Evolutionary conservation across 208 protist genomes (phyloP).

Genomic region (Leptomonas pyrrhocoris): DNA sequence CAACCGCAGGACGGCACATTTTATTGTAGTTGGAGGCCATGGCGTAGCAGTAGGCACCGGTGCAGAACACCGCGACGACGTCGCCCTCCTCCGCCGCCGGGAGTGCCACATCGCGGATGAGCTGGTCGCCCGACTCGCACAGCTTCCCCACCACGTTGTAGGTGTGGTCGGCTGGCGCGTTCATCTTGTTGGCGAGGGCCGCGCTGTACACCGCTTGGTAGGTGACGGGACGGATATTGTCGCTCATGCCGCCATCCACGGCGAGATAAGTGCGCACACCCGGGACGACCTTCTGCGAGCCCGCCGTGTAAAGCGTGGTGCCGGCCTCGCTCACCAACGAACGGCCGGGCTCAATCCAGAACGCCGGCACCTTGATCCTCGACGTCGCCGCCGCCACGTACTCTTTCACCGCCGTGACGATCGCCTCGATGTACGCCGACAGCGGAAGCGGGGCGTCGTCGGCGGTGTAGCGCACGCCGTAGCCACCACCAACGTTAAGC

Average conservation of each 20-base stretch:
- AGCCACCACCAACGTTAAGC: conserved; percentile 19
- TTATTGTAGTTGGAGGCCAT: conserved; percentile 30
- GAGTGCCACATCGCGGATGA: background rate
- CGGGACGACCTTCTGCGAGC: conserved; percentile 1
- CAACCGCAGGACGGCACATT: conserved; percentile 12
- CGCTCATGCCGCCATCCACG: conserved; percentile 22
- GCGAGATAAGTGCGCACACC: conserved; percentile 9
- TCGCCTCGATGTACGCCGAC: background rate
- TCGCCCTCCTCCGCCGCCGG: conserved; percentile 2
- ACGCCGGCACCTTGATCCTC: background rate
- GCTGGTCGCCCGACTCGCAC: conserved; percentile 21
- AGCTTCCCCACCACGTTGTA: conserved; percentile 17
- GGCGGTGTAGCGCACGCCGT: conserved; percentile 13
- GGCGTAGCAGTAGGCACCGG: conserved; percentile 20
- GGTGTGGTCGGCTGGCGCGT: background rate
- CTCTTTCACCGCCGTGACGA: background rate
- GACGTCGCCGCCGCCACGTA: conserved; percentile 3
- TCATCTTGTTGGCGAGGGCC: conserved; percentile 3
- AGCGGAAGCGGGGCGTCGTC: conserved; percentile 4
- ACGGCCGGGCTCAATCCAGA: conserved; percentile 21
- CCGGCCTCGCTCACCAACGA: conserved; percentile 17
- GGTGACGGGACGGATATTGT: conserved; percentile 19
- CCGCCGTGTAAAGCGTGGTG: conserved; percentile 16
- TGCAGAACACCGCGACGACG: conserved; percentile 17
- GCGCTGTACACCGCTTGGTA: conserved; percentile 21